Evolutionary conservation across 495 filamentous ascomycete genomes (phyloP), one percentile per base, ranked within the genome.

Genomic region (Xeromyces bisporus): DNA sequence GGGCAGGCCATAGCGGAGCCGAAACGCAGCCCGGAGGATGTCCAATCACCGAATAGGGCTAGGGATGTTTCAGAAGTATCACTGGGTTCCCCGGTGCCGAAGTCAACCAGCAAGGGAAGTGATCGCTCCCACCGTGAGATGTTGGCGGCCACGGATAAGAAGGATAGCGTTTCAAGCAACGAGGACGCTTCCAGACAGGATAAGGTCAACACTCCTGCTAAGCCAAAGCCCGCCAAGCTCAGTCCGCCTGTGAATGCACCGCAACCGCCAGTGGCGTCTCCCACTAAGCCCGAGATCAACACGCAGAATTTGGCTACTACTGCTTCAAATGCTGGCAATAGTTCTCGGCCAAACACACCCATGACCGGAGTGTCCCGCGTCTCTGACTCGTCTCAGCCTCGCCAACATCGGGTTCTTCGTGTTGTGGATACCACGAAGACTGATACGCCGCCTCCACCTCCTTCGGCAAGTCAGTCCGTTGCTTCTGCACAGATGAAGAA

Each of bases 341-440:
- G 39, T 2, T 51, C 54, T 15, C 53, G 53, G 8, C 51, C 60
- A 3, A 54, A 60, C 18, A 55, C 53, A 10, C 55, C 56, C 0
- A 26, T 60, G 28, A 62, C 57, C 2, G 43, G 43, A 1, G 37
- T 50, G 3, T 64, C 65, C 10, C 62, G 60, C 6, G 33, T 49
- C 3, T 66, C 60, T 7, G 66, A 62, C 28, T 66, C 69, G 2
- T 57, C 69, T 15, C 48, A 46, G 17, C 43, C 55, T 13, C 60
- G 52, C 3, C 56, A 63, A 26, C 47, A 66, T 33, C 50, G 66
- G 21, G 67, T 80, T 2, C 57, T 89, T 7, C 66, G 81, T 15
- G 66, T 89, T 1, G 66, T 81, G 3, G 65, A 78, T 6, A 80
- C 77, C 0, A 71, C 80, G 0, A 91, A 79, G 44, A 54, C 66